Conservation (phyloP, 2,329 filamentous ascomycete genomes). For the Aspergillus arachidicola region DNA sequence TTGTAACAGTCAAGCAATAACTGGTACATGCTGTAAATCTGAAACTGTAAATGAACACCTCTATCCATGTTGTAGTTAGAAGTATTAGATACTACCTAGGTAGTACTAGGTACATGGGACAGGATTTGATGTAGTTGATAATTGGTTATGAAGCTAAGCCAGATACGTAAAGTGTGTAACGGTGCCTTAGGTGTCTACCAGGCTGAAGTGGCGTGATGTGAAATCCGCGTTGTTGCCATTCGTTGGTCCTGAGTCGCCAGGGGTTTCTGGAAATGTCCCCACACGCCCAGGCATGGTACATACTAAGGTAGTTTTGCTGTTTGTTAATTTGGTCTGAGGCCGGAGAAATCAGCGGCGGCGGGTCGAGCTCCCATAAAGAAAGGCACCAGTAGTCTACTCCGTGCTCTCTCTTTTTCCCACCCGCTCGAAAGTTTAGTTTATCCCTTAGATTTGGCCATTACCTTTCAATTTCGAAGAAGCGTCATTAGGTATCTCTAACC, state of each 20-base stretch:
- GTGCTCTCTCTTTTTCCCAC: neutral
- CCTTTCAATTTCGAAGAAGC: neutral
- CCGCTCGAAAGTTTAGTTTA: neutral
- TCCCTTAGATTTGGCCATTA: neutral
- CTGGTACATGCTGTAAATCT: no score
- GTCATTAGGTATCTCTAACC: neutral
- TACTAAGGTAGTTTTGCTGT: no score
- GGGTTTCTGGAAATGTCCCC: neutral
- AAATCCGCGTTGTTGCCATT: neutral
- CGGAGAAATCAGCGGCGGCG: constrained; percentile 1
- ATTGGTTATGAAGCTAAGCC: neutral
- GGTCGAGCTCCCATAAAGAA: neutral
- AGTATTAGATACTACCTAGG: no score
- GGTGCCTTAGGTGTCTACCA: neutral
- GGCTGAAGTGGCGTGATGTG: neutral
- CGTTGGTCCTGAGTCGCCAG: neutral
- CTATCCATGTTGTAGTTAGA: no score
- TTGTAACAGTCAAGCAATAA: neutral
- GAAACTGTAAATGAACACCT: no score
- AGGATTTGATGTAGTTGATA: neutral
- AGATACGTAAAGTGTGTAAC: no score
- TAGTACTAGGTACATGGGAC: neutral
- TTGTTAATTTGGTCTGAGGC: neutral
- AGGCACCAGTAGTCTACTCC: neutral
- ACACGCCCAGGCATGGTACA: no score